A percentile compares a stretch with the other conserved stretches of the same genome.
phyloP scores from a whole-genome alignment of 2,329 filamentous ascomycete genomes.

The Epichloe sp. region DNA sequence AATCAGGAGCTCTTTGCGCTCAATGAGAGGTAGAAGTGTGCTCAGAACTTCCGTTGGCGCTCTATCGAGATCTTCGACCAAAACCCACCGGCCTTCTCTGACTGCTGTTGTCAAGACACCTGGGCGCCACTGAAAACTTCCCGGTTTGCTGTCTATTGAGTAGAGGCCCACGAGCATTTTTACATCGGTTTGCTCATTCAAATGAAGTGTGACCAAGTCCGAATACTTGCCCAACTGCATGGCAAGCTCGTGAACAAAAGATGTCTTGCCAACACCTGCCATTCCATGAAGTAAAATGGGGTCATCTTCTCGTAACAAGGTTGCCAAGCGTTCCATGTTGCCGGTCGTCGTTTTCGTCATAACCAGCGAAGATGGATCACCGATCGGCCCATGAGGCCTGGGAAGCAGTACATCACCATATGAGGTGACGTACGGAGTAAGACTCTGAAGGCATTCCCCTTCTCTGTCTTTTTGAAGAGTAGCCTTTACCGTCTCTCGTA shows the following conservation, averaged over 20 bases:
- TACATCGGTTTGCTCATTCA: slow-evolving; percentile 96
- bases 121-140: slow-evolving; percentile 82
- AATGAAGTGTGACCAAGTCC: slow-evolving; percentile 81
- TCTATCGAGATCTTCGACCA: slow-evolving; percentile 93
- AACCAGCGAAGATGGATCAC: slow-evolving; percentile 41
- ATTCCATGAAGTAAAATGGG: slow-evolving; percentile 74
- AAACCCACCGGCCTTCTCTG: slow-evolving; percentile 85
- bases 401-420: slow-evolving; percentile 58
- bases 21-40: slow-evolving; percentile 81
- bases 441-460: slow-evolving; percentile 19
- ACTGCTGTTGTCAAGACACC: slow-evolving; percentile 92
- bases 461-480: slow-evolving; percentile 6
- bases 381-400: slow-evolving; percentile 37
- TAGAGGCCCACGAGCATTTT: slow-evolving; percentile 95
- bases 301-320: slow-evolving; percentile 49
- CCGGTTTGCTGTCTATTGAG: slow-evolving; percentile 73
- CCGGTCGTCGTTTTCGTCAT: slow-evolving; percentile 56
- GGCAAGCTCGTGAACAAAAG: slow-evolving; percentile 70
- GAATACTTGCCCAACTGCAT: slow-evolving; percentile 64
- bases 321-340: slow-evolving; percentile 60
- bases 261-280: slow-evolving; percentile 83
- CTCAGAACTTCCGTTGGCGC: slow-evolving; percentile 93
- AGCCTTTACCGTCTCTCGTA: slow-evolving; percentile 26
- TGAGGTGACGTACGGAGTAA: slow-evolving; percentile 49
- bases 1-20: slow-evolving; percentile 80